Evolutionary conservation across 1,284 basidiomycete species (phyloP).

Genomic region (Puccinia hordei): DNA sequence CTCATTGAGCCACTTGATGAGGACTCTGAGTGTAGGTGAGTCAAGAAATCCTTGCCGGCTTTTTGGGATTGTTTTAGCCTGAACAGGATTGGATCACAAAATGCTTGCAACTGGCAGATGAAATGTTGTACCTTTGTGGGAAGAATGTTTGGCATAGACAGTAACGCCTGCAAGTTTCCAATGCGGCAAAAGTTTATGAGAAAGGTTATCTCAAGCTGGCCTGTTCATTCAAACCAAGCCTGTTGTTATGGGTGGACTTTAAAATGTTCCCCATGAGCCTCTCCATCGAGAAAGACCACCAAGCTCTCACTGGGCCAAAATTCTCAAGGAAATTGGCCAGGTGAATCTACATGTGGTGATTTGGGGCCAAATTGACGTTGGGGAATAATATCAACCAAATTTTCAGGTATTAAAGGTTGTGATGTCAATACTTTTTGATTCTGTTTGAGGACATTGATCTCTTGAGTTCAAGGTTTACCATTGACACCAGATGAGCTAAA

Average conservation of each 20-base stretch:
- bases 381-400: neutral
- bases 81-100: neutral
- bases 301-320: no score
- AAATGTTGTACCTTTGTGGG: no score
- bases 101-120: slow-evolving; percentile 8
- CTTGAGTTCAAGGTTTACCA: slow-evolving; percentile 24
- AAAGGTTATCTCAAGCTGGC: slow-evolving; percentile 32
- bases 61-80: neutral
- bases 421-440: slow-evolving; percentile 6
- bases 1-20: no score
- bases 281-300: no score
- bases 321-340: no score
- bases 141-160: no score
- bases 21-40: no score
- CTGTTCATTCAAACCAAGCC: slow-evolving; percentile 18
- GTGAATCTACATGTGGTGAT: no score
- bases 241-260: slow-evolving; percentile 34
- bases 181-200: no score
- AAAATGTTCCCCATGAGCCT: no score
- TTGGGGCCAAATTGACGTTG: neutral
- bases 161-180: no score
- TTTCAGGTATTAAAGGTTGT: slow-evolving; percentile 15
- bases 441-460: neutral
- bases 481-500: slow-evolving; percentile 28
- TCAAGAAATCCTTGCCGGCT: neutral